Percentiles rank a stretch among this genome's conserved stretches.
Conservation (phyloP, 2,329 filamentous ascomycete species). For the Penicillium sp. region DNA sequence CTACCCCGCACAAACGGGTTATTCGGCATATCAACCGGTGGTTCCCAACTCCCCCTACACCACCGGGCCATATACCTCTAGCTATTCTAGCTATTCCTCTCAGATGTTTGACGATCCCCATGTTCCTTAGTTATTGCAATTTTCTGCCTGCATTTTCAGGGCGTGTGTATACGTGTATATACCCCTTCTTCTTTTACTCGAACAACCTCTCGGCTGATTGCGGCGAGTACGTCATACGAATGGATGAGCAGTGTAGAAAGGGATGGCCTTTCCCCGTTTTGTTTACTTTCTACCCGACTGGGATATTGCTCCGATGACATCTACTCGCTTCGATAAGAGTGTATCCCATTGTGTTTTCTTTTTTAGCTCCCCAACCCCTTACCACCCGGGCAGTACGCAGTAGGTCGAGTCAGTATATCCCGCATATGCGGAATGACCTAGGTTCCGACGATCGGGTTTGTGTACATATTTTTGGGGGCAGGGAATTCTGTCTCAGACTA, state of each 20-base stretch:
- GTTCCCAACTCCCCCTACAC: conserved; percentile 19
- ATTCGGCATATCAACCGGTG: conserved; percentile 16
- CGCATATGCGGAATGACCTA: conserved; percentile 13
- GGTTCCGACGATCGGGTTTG: not conserved
- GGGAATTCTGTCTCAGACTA: conserved; percentile 13
- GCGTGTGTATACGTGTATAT: conserved; percentile 15
- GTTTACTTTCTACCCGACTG: conserved; percentile 14
- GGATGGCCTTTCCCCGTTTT: conserved; percentile 15
- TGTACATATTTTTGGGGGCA: conserved; percentile 14
- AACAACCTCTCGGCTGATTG: conserved; percentile 4
- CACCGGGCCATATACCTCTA: conserved; percentile 15
- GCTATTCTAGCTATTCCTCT: conserved; percentile 18
- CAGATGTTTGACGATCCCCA: conserved; percentile 12
- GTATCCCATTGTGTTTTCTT: not conserved
- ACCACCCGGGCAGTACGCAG: not conserved
- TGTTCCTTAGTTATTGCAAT: conserved; percentile 2
- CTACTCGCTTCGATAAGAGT: not conserved
- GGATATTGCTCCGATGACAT: conserved; percentile 2
- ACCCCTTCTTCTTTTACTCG: conserved; percentile 10
- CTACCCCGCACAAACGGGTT: conserved; percentile 20
- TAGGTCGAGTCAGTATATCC: not conserved
- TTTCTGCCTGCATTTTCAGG: conserved; percentile 5
- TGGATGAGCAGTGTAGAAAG: conserved; percentile 10
- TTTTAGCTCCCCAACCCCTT: conserved; percentile 1
- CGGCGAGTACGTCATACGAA: conserved; percentile 9